Evolutionary conservation across 305 asterid species (phyloP), one percentile per base, ranked within the genome.

Genomic region (Solanum hybrid): DNA sequence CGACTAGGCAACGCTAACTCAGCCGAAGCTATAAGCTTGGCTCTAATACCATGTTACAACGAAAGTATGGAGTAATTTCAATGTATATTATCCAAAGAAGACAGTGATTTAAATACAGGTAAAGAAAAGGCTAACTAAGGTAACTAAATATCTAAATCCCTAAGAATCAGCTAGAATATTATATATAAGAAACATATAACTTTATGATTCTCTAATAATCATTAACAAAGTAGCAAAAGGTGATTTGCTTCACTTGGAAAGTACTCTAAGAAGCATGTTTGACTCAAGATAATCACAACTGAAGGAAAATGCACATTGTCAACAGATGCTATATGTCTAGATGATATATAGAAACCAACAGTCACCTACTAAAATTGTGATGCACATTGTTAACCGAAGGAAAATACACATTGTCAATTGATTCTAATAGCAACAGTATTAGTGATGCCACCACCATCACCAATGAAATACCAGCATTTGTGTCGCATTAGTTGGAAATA

Each of bases 381-480:
- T 41, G 57, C 17, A 41, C 57, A 41, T 41, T 41, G 57, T 41
- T 41, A 41, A 4, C 6, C 57, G 6, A 41, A 41, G 57, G 57
- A 41, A 41, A 41, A 41, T 13, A 41, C 57, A 13, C 57, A 12
- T 41, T 41, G 17, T 13, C 57, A 41, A 41, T 34, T 68, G 79
- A 92, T 86, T 91, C 92, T 77, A 86, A 90, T 26, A 91, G 94
- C 33, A 76, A 34, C 68, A 94, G 93, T 92, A 89, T 89, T 87
- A 96, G 97, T 85, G 96, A 94, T 20, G 94, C 96, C 70, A 94
- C 96, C 86, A 93, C 94, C 33, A 88, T 93, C 85, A 90, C 94
- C 0, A 94, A 94, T 83, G 93, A 92, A 81, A 92, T 87, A 72
- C 89, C 78, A 81, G 89, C 90, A 41, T 89, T 79, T 90, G 90